Evolutionary conservation across 345 rosid genomes (phyloP).

Genomic region (Melaleuca quinquenervia): DNA sequence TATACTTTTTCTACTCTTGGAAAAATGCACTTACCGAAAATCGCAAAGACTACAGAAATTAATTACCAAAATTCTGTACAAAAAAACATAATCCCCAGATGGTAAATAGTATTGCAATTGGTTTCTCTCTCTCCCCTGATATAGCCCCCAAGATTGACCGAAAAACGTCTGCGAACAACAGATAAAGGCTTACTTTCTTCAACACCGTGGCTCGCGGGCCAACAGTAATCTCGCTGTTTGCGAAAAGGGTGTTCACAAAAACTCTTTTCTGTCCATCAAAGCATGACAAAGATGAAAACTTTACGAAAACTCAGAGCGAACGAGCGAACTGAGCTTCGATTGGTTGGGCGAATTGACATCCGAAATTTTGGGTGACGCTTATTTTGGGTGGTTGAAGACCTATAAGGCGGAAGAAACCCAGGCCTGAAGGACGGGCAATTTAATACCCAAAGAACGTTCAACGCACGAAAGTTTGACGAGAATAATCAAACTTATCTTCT

Average conservation of each 20-base stretch:
- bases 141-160: background rate
- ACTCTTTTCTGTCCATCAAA: background rate
- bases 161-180: background rate
- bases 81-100: background rate
- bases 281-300: background rate
- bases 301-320: background rate
- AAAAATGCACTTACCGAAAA: background rate
- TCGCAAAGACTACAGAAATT: background rate
- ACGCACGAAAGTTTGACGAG: background rate
- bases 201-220: background rate
- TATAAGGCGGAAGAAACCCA: background rate
- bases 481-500: background rate
- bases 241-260: background rate
- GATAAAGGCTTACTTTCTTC: background rate
- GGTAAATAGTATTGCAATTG: background rate
- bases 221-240: background rate
- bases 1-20: background rate
- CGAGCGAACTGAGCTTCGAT: background rate
- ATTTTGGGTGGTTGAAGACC: background rate
- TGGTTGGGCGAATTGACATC: background rate
- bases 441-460: background rate
- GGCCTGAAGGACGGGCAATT: background rate
- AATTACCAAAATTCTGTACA: background rate
- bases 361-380: background rate
- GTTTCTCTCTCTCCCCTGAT: background rate